Percentiles rank a stretch among this genome's conserved stretches.
Evolutionary conservation across 2,329 filamentous ascomycete genomes (phyloP).

Genomic region (Fusarium sp.): DNA sequence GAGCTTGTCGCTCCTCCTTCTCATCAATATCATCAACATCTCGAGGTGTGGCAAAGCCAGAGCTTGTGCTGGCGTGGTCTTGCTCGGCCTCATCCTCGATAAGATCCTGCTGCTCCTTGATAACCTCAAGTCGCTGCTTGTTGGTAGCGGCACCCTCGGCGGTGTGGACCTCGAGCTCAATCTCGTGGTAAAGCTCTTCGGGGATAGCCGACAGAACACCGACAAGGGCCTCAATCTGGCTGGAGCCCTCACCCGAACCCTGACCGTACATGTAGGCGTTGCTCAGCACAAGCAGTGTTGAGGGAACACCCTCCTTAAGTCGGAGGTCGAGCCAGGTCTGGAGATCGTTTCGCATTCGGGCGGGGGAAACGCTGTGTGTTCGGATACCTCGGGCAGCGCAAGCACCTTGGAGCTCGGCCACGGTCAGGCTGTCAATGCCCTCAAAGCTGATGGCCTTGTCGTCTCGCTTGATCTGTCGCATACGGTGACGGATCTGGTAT

Average conservation of each 20-base stretch:
- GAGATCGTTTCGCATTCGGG: conserved; percentile 87
- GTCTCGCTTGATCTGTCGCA: conserved; percentile 99
- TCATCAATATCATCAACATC: conserved; percentile 96
- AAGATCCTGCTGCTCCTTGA: conserved; percentile 98
- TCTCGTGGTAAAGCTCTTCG: conserved; percentile 99
- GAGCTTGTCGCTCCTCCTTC: conserved; percentile 78
- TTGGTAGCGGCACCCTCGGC: conserved; percentile 98
- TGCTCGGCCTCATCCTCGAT: conserved; percentile 98
- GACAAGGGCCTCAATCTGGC: conserved; percentile 92
- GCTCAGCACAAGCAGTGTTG: conserved; percentile 92
- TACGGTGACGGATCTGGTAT: conserved; percentile 95
- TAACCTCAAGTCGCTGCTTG: conserved; percentile 97
- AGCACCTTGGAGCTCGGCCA: conserved; percentile 90
- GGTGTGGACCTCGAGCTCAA: conserved; percentile 96
- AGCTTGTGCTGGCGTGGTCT: conserved; percentile 81
- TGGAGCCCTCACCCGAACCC: conserved; percentile 86
- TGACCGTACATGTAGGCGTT: conserved; percentile 98
- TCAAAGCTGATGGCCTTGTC: conserved; percentile 95
- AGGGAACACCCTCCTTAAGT: conserved; percentile 94
- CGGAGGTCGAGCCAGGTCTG: conserved; percentile 95
- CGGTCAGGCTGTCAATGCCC: conserved; percentile 92
- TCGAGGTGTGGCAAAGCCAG: conserved; percentile 79
- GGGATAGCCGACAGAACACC: conserved; percentile 94
- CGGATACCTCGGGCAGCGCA: conserved; percentile 92
- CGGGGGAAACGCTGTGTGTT: conserved; percentile 92